Base-by-base conservation (phyloP, 2,329 filamentous ascomycete genomes). In the Nannizziopsis barbatae region DNA sequence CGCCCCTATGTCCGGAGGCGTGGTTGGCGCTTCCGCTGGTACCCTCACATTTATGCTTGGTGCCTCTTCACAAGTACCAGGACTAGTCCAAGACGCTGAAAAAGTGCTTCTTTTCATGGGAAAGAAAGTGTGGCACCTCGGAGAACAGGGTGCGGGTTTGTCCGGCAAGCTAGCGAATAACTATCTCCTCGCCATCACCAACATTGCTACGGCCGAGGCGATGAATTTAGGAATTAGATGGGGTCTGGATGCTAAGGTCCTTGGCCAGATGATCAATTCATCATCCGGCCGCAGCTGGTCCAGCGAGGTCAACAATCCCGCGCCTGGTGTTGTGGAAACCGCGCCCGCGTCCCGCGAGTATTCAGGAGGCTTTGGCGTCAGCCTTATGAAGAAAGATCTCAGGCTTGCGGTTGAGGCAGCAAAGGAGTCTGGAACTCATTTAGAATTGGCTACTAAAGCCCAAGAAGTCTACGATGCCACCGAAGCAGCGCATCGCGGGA, bases 31-130 rank as follows among this genome's bases (percentile, higher is more conserved):
- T 9, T 75, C 80, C 5, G 87, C 87, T 10, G 92, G 84, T 31
- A 89, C 87, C 0, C 72, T 98, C 50, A 95, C 89, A 0, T 98
- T 98, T 65, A 96, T 98, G 92, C 80, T 96, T 49, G 92, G 92
- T 38, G 76, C 82, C 5, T 73, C 80, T 0, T 60, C 62, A 5
- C 56, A 62, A 22, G 52, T 58, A 2, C 52, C 60, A 1, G 69
- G 75, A 3, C 64, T 85, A 0, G 72, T 92, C 1, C 68, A 79
- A 1, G 75, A 78, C 9, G 74, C 85, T 8, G 82, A 82, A 50
- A 75, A 80, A 0, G 74, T 88, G 1, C 74, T 98, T 4, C 72
- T 81, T 17, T 73, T 80, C 52, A 95, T 98, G 88, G 92, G 92
- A 47, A 81, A 81, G 61, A 83, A 83, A 51, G 83, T 94, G 3